Percentiles rank a stretch among this genome's conserved stretches.
These are phyloP conservation scores for Populus trichocarpa DNA, from an alignment of 441 rosid genomes.

Conservation along the genomic window DNA sequence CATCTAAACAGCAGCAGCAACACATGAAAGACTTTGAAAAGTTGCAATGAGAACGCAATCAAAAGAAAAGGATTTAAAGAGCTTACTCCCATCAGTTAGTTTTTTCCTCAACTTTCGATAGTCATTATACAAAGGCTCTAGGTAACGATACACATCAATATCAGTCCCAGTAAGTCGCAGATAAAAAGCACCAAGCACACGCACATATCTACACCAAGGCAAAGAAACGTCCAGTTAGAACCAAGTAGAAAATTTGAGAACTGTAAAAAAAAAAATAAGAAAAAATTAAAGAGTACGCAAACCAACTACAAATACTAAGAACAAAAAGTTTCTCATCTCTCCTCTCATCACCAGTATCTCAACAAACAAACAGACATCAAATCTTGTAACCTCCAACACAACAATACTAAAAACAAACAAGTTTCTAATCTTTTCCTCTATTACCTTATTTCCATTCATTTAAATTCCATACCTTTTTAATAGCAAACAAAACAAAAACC, in stretches of 20 bases:
- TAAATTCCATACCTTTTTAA: neutral
- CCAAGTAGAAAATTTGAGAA: neutral
- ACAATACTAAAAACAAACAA: too few relatives aligned
- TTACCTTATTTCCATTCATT: neutral
- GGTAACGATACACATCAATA: slow-evolving; percentile 73
- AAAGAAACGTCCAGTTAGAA: neutral
- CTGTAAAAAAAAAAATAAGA: neutral
- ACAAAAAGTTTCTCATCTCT: neutral
- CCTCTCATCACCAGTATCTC: neutral
- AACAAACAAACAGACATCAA: neutral
- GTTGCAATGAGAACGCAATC: neutral
- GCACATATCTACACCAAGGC: slow-evolving; percentile 60
- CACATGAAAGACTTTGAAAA: neutral
- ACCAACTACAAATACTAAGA: neutral
- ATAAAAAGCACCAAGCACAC: slow-evolving; percentile 86
- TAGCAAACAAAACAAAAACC: neutral
- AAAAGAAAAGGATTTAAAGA: neutral
- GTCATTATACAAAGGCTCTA: slow-evolving; percentile 93
- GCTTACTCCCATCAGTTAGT: slow-evolving; percentile 69
- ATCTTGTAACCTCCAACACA: neutral
- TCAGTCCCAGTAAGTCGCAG: slow-evolving; percentile 84
- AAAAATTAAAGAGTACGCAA: neutral
- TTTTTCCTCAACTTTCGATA: slow-evolving; percentile 70
- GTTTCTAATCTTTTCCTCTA: neutral
- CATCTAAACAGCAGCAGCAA: neutral